Percentiles rank a stretch among this genome's conserved stretches.
Evolutionary conservation across 345 rosid genomes (phyloP).

Genomic region (Eutrema yunnanense): DNA sequence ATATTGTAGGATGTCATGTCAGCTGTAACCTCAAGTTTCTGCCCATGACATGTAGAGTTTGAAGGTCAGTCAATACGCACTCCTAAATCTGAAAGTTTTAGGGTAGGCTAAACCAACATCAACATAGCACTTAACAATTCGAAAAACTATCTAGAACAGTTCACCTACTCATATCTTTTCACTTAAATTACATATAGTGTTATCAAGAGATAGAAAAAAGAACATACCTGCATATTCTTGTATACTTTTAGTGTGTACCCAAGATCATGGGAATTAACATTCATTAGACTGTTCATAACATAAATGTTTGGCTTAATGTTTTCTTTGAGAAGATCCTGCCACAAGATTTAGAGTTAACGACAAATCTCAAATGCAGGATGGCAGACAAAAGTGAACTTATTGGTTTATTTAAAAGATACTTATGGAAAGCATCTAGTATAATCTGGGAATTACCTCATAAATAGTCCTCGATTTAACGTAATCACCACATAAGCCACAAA

Average conservation of each 20-base stretch:
- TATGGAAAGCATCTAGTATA: not conserved
- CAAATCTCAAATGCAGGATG: not conserved
- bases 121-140: not conserved
- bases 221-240: constrained; percentile 67
- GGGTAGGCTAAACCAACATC: not conserved
- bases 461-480: constrained; percentile 69
- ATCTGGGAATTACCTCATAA: constrained; percentile 55
- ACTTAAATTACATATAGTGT: not conserved
- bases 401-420: constrained; percentile 5
- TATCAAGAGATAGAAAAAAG: constrained; percentile 21
- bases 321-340: constrained; percentile 66
- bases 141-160: not conserved
- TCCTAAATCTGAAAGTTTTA: not conserved
- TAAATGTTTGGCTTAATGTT: constrained; percentile 58
- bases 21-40: constrained; percentile 60
- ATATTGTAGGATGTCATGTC: constrained; percentile 85
- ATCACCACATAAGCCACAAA: constrained; percentile 75
- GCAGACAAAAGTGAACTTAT: constrained; percentile 6
- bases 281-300: constrained; percentile 91
- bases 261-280: constrained; percentile 82
- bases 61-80: not conserved
- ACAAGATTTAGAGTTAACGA: constrained; percentile 22
- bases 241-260: constrained; percentile 53
- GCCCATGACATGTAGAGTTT: constrained; percentile 31
- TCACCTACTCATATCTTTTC: not conserved